A percentile compares a stretch with the other conserved stretches of the same genome.
Evolutionary conservation across 1,284 basidiomycete species (phyloP).

Genomic region (Trametes versicolor): DNA sequence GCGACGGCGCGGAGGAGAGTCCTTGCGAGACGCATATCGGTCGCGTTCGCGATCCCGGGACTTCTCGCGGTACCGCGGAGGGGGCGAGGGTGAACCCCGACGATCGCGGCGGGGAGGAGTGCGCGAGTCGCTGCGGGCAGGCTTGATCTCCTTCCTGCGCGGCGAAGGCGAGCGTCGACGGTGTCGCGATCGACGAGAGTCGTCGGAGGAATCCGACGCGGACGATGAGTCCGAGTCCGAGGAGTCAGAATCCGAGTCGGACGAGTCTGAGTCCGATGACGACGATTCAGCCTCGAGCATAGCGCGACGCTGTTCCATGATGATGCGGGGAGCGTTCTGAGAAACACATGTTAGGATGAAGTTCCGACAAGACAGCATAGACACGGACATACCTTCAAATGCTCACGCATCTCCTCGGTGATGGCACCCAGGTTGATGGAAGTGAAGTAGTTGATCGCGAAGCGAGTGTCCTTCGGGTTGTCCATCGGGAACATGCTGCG

Average conservation of each 20-base stretch:
- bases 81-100: constrained; percentile 30
- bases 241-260: constrained; percentile 54
- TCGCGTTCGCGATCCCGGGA: constrained; percentile 37
- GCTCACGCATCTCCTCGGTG: constrained; percentile 97
- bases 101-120: constrained; percentile 35
- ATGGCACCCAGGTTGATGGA: constrained; percentile 91
- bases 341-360: constrained; percentile 6
- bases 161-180: constrained; percentile 45
- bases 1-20: constrained; percentile 34
- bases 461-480: constrained; percentile 96
- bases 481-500: constrained; percentile 94
- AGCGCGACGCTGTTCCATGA: constrained; percentile 92
- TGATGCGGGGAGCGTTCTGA: constrained; percentile 89
- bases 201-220: constrained; percentile 38
- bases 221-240: constrained; percentile 35
- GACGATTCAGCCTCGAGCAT: constrained; percentile 81
- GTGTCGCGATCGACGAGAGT: constrained; percentile 43
- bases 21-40: constrained; percentile 37
- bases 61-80: constrained; percentile 43
- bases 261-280: constrained; percentile 61
- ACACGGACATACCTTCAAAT: constrained; percentile 76
- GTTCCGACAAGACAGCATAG: constrained; percentile 13
- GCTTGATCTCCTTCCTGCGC: constrained; percentile 38
- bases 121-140: constrained; percentile 37
- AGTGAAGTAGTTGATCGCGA: constrained; percentile 98